These are phyloP conservation scores for Athelia sp. DNA, from an alignment of 1,284 basidiomycete genomes.

Conservation along the genomic window DNA sequence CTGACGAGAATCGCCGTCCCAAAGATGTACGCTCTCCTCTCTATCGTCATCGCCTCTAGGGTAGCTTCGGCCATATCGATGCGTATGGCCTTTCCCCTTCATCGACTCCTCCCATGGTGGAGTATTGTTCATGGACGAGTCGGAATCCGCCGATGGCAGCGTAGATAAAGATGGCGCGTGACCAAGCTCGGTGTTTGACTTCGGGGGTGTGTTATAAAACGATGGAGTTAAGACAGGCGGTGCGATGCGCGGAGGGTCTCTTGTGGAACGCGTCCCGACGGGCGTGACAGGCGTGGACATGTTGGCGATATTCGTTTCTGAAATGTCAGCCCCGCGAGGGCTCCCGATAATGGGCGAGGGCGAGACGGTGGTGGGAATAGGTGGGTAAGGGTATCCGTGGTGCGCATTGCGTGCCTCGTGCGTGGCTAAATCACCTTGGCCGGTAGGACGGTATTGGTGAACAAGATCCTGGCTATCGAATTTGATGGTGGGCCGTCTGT, in stretches of 20 bases:
- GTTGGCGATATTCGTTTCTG: neutral
- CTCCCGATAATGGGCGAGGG: neutral
- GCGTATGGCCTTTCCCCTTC: conserved; percentile 18
- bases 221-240: neutral
- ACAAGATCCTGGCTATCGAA: conserved; percentile 69
- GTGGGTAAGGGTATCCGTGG: conserved; percentile 9
- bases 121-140: neutral
- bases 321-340: neutral
- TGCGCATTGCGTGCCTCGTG: conserved; percentile 48
- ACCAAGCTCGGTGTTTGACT: neutral
- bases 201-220: neutral
- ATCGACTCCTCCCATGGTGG: conserved; percentile 2
- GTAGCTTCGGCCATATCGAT: conserved; percentile 26
- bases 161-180: neutral
- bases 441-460: conserved; percentile 61
- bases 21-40: conserved; percentile 35
- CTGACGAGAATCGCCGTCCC: conserved; percentile 13
- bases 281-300: conserved; percentile 1
- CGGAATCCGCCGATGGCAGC: neutral
- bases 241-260: neutral
- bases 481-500: conserved; percentile 62
- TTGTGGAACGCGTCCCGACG: neutral
- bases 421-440: conserved; percentile 36
- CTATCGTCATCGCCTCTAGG: conserved; percentile 33
- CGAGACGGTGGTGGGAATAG: neutral